Percentiles rank a stretch among this genome's conserved stretches.
These are phyloP conservation scores for Acephala macrosclerotiorum DNA, from an alignment of 2,329 filamentous ascomycete species.

Conservation along the genomic window DNA sequence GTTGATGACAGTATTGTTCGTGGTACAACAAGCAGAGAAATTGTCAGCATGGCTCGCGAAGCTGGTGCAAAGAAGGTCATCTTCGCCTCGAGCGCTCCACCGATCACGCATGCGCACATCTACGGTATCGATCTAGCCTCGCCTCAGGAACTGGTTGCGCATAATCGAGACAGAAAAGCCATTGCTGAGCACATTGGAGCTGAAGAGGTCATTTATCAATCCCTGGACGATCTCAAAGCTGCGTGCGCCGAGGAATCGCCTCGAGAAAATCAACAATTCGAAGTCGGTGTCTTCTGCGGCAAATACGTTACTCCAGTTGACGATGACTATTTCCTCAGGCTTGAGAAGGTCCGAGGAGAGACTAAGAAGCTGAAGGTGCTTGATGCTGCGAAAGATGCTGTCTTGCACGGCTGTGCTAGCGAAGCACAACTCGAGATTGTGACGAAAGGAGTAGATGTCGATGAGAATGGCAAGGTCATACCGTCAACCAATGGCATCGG, in stretches of 20 bases:
- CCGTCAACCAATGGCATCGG: conserved; percentile 44
- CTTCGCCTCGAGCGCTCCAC: conserved; percentile 83
- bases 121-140: conserved; percentile 82
- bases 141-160: conserved; percentile 74
- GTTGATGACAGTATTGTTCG: conserved; percentile 92
- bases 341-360: conserved; percentile 75
- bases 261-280: conserved; percentile 71
- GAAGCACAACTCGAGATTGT: conserved; percentile 68
- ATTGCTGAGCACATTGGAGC: conserved; percentile 75
- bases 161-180: conserved; percentile 65
- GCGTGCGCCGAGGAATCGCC: conserved; percentile 78
- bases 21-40: conserved; percentile 82
- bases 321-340: conserved; percentile 81
- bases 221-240: conserved; percentile 78
- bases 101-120: conserved; percentile 86
- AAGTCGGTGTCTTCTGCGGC: conserved; percentile 92
- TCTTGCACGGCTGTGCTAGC: conserved; percentile 67
- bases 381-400: conserved; percentile 68
- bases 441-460: conserved; percentile 65
- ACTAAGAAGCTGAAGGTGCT: conserved; percentile 72
- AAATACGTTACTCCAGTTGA: conserved; percentile 84
- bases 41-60: conserved; percentile 85
- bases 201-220: conserved; percentile 80
- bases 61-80: conserved; percentile 83
- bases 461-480: conserved; percentile 62